Conservation (phyloP, 2,329 filamentous ascomycete genomes). For the Aspergillus intermedius region DNA sequence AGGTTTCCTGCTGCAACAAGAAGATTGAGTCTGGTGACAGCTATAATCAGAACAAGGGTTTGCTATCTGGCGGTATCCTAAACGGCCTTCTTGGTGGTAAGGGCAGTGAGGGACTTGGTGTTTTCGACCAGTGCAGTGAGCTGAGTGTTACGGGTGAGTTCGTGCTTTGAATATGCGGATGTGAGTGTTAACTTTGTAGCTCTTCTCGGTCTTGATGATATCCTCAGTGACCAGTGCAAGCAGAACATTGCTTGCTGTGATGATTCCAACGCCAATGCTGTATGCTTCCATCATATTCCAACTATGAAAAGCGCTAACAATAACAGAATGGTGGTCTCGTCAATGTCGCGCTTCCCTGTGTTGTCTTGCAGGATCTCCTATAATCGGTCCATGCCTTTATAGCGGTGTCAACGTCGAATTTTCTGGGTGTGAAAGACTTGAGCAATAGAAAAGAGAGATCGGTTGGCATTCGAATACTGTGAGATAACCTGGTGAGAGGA, state of each 20-base stretch:
- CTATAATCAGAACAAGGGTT: background rate
- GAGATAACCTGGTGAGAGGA: too few relatives aligned
- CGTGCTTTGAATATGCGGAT: too few relatives aligned
- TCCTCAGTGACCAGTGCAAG: conserved; percentile 3
- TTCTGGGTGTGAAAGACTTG: too few relatives aligned
- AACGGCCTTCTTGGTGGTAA: background rate
- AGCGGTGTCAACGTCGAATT: too few relatives aligned
- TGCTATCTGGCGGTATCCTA: background rate
- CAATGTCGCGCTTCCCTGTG: conserved; percentile 3
- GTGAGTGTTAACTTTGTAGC: too few relatives aligned
- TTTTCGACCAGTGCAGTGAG: conserved; percentile 4
- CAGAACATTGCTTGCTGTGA: conserved; percentile 10
- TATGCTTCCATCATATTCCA: background rate
- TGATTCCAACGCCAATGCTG: background rate
- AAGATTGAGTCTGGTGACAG: conserved; percentile 1
- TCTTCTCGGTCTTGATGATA: background rate
- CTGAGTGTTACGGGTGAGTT: conserved; percentile 1
- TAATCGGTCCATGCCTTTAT: background rate
- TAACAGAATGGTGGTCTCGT: conserved; percentile 1
- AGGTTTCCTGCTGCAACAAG: conserved; percentile 6
- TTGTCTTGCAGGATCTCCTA: conserved; percentile 4
- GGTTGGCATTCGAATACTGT: too few relatives aligned
- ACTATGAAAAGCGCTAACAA: background rate
- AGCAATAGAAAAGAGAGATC: too few relatives aligned
- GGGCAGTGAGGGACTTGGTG: conserved; percentile 1